phyloP scores from a whole-genome alignment of 129 eudicot species.

The Glebionis coronaria region DNA sequence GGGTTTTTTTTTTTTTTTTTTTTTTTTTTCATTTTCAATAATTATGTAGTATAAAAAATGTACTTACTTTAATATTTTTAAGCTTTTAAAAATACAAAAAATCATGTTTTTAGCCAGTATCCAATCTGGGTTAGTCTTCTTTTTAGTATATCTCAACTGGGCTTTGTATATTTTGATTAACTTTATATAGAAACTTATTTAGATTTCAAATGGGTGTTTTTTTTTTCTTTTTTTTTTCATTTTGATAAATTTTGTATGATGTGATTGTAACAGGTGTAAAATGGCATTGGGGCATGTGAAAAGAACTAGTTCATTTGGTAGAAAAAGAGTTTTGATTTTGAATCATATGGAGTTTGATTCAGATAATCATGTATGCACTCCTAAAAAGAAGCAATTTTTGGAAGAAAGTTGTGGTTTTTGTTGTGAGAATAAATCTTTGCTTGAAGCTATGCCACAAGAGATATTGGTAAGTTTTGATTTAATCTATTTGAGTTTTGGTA shows the following conservation, averaged over 20 bases:
- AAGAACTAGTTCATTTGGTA: conserved; percentile 29
- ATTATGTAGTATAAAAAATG: neutral
- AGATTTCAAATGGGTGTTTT: neutral
- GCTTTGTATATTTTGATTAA: no score
- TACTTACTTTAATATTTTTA: neutral
- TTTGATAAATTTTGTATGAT: neutral
- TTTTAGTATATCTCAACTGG: no score
- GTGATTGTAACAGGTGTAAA: conserved; percentile 26
- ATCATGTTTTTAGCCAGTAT: neutral
- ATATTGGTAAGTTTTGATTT: conserved; percentile 36
- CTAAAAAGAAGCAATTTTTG: conserved; percentile 29
- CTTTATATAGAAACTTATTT: neutral
- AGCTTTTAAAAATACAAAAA: no score
- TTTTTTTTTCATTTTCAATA: no score
- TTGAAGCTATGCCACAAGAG: conserved; percentile 61
- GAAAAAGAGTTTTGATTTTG: conserved; percentile 32
- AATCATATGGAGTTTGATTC: conserved; percentile 31
- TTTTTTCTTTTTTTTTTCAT: neutral
- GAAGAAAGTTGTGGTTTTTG: conserved; percentile 14
- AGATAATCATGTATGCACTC: conserved; percentile 14
- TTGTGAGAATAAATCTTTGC: conserved; percentile 29
- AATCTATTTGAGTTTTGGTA: conserved; percentile 10
- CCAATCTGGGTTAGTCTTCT: no score
- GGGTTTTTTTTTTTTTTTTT: neutral
- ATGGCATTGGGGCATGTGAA: conserved; percentile 30